These are phyloP conservation scores for Kalanchoe fedtschenkoi DNA, from an alignment of 164 flowering plant genomes.

Conservation along the genomic window DNA sequence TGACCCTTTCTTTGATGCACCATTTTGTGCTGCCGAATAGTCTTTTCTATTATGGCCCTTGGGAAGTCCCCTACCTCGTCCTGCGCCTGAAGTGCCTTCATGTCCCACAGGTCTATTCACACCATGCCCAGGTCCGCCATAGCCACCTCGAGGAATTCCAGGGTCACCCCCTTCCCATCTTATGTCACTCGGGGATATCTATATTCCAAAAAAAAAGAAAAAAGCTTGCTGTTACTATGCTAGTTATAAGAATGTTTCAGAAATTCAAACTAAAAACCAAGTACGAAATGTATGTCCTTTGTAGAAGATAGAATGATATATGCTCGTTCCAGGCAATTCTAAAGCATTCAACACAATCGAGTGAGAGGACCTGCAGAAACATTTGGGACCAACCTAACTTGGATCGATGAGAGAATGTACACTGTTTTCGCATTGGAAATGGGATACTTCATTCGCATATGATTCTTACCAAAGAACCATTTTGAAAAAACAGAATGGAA, in stretches of 20 bases:
- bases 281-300: no score
- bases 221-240: neutral
- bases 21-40: slow-evolving; percentile 26
- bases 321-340: no score
- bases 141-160: slow-evolving; percentile 26
- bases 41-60: slow-evolving; percentile 26
- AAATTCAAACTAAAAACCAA: neutral
- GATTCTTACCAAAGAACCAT: no score
- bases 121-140: slow-evolving; percentile 25
- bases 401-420: no score
- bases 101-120: slow-evolving; percentile 22
- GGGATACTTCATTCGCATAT: no score
- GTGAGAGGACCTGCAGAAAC: no score
- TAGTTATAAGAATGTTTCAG: neutral
- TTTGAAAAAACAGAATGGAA: no score
- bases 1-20: slow-evolving; percentile 24
- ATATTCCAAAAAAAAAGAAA: neutral
- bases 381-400: no score
- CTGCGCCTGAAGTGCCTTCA: slow-evolving; percentile 18
- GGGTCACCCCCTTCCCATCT: slow-evolving; percentile 32
- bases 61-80: slow-evolving; percentile 24
- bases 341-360: no score
- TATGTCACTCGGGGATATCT: slow-evolving; percentile 23
- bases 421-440: no score
- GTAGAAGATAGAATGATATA: no score